Evolutionary conservation across 495 filamentous ascomycete genomes (phyloP).

Genomic region (Lasiosphaeria hispida): DNA sequence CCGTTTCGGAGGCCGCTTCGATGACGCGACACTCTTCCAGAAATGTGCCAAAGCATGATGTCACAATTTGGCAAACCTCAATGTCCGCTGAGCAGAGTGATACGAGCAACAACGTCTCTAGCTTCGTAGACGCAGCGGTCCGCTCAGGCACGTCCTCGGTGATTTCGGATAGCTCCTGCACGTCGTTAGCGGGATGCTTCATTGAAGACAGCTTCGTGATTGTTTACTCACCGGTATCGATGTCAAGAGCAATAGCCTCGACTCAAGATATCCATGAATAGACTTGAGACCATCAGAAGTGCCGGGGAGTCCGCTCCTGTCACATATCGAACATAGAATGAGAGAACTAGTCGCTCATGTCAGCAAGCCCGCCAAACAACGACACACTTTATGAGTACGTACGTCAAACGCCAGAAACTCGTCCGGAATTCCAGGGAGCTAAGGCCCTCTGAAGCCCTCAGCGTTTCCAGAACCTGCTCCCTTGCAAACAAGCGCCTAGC

Average conservation of each 20-base stretch:
- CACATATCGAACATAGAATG: slow-evolving; percentile 49
- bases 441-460: slow-evolving; percentile 43
- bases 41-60: slow-evolving; percentile 59
- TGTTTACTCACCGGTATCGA: slow-evolving; percentile 41
- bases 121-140: slow-evolving; percentile 44
- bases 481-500: slow-evolving; percentile 48
- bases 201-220: neutral
- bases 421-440: slow-evolving; percentile 37
- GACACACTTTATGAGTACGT: slow-evolving; percentile 22
- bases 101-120: slow-evolving; percentile 60
- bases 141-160: slow-evolving; percentile 51
- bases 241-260: slow-evolving; percentile 45
- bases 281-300: slow-evolving; percentile 42
- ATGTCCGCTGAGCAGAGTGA: slow-evolving; percentile 62
- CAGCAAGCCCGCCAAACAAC: slow-evolving; percentile 7
- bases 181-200: neutral
- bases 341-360: slow-evolving; percentile 38
- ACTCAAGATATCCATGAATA: slow-evolving; percentile 52
- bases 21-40: slow-evolving; percentile 58
- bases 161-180: slow-evolving; percentile 47
- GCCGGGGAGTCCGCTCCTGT: slow-evolving; percentile 42
- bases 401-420: slow-evolving; percentile 56
- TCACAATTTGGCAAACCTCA: slow-evolving; percentile 60
- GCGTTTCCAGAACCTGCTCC: slow-evolving; percentile 30
- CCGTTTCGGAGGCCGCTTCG: slow-evolving; percentile 46